A percentile compares a stretch with the other conserved stretches of the same genome.
Conservation (phyloP, 331 rosid species). For the Pyracantha coccinea region DNA sequence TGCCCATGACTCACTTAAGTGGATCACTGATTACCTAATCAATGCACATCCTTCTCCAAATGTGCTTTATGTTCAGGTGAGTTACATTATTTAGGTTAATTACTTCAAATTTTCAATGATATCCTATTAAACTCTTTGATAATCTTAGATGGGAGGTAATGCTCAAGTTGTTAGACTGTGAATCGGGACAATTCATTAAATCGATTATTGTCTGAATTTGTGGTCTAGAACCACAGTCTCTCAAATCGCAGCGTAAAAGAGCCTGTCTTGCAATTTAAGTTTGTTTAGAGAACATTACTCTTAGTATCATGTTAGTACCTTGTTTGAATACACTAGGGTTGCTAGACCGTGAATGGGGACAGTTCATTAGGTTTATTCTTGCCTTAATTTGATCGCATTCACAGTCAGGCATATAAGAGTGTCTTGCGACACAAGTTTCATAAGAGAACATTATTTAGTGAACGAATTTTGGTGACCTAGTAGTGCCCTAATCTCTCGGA, state of each 20-base stretch:
- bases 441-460: too few species aligned
- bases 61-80: slow-evolving; percentile 59
- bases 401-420: too few species aligned
- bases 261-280: not conserved
- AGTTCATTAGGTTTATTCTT: too few species aligned
- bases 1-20: slow-evolving; percentile 40
- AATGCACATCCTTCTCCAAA: slow-evolving; percentile 53
- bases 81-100: not conserved
- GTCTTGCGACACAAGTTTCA: too few species aligned
- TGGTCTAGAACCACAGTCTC: not conserved
- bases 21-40: slow-evolving; percentile 62
- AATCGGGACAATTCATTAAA: not conserved
- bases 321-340: not conserved
- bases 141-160: not conserved
- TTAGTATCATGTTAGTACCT: not conserved
- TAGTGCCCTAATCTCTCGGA: too few species aligned
- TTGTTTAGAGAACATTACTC: not conserved
- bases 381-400: too few species aligned
- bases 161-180: not conserved
- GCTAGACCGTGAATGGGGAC: not conserved
- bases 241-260: not conserved
- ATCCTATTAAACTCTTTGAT: not conserved
- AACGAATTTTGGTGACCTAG: too few species aligned
- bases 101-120: not conserved
- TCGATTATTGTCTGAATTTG: not conserved